These are phyloP conservation scores for Protostelium mycophagum DNA, from an alignment of 78 protist genomes.

Conservation along the genomic window DNA sequence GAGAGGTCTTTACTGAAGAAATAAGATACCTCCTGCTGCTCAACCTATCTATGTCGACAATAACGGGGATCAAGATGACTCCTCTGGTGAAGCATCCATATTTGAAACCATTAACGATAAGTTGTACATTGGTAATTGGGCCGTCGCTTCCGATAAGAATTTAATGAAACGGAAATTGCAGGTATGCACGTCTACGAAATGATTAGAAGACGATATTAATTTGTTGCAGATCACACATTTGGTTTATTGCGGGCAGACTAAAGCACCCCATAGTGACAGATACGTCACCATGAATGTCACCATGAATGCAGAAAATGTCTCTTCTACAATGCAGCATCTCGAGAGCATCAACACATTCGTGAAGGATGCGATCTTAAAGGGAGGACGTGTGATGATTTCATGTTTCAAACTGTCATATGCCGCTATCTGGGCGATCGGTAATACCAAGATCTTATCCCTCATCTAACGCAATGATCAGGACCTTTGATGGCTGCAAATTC, in stretches of 20 bases:
- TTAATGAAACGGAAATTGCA: not conserved
- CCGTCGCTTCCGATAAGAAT: not conserved
- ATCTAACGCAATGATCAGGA: slow-evolving; percentile 16
- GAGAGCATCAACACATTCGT: not conserved
- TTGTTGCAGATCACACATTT: not conserved
- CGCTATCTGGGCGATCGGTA: not conserved
- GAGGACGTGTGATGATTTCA: not conserved
- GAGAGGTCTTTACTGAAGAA: too few relatives aligned
- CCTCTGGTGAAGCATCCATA: not conserved
- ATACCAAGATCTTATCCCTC: not conserved
- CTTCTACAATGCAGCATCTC: not conserved
- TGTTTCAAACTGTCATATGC: not conserved
- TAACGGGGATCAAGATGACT: not conserved
- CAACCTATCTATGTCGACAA: too few relatives aligned
- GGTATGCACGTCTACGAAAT: too few relatives aligned
- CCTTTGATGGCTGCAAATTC: slow-evolving; percentile 40
- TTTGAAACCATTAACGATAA: not conserved
- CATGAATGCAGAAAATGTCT: not conserved
- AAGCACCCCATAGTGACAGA: not conserved
- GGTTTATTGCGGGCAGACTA: not conserved
- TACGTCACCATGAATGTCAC: not conserved
- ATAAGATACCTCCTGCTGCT: too few relatives aligned
- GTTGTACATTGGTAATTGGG: not conserved
- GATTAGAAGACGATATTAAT: not conserved
- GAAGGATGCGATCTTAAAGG: not conserved